Conservation (phyloP, 2,329 filamentous ascomycete species). For the Arthrobotrys conoides region DNA sequence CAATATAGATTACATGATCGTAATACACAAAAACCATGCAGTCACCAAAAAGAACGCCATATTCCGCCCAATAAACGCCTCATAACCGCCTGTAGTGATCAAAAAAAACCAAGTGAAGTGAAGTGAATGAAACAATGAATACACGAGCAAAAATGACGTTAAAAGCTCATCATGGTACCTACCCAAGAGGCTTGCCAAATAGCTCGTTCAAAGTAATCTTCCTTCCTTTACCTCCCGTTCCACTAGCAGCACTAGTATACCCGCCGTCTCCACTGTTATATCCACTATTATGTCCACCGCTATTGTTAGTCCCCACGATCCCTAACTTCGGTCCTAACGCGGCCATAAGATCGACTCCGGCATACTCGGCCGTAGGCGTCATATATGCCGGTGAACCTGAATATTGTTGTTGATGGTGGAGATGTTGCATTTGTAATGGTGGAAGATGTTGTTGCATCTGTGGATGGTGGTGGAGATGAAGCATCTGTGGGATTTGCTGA, state of each 20-base stretch:
- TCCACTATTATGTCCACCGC: slow-evolving; percentile 40
- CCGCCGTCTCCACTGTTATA: slow-evolving; percentile 55
- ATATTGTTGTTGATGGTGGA: slow-evolving; percentile 8
- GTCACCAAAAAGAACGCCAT: neutral
- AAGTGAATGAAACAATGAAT: neutral
- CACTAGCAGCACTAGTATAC: slow-evolving; percentile 43
- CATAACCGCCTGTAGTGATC: neutral
- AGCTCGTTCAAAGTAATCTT: slow-evolving; percentile 52
- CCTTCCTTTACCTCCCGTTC: slow-evolving; percentile 27
- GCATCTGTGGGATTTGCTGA: neutral
- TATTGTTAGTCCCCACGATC: neutral
- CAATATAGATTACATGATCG: no score
- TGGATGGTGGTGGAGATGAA: neutral
- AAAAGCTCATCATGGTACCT: slow-evolving; percentile 2
- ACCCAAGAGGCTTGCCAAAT: slow-evolving; percentile 45
- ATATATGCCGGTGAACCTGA: slow-evolving; percentile 35
- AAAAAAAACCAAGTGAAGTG: neutral
- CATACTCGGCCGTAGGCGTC: slow-evolving; percentile 39
- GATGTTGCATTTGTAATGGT: slow-evolving; percentile 22
- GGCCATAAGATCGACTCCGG: slow-evolving; percentile 54
- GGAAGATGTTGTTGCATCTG: slow-evolving; percentile 18
- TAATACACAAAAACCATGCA: no score
- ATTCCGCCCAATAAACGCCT: neutral
- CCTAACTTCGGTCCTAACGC: slow-evolving; percentile 56
- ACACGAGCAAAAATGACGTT: neutral